These are phyloP conservation scores for Fusarium dimerum DNA, from an alignment of 2,329 filamentous ascomycete species.

Conservation along the genomic window DNA sequence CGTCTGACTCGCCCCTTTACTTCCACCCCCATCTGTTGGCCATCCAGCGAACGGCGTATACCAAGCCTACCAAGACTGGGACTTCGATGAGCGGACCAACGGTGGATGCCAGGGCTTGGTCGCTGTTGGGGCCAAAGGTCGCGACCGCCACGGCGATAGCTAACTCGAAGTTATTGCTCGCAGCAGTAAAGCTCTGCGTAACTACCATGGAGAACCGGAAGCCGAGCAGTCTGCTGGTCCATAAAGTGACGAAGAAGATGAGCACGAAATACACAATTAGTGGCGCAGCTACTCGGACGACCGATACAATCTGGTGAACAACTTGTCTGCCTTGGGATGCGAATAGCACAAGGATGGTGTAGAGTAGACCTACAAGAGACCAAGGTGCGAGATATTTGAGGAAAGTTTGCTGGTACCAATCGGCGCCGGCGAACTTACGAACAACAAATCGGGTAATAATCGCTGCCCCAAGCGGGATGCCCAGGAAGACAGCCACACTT, in stretches of 20 bases:
- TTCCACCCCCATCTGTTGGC: constrained; percentile 2
- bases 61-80: constrained; percentile 73
- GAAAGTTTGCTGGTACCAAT: constrained; percentile 68
- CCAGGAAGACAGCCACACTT: constrained; percentile 80
- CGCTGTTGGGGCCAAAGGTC: constrained; percentile 73
- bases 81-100: constrained; percentile 86
- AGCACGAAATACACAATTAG: constrained; percentile 72
- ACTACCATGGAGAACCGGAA: constrained; percentile 46
- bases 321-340: constrained; percentile 76
- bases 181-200: constrained; percentile 84
- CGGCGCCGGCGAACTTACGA: constrained; percentile 51
- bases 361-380: constrained; percentile 79
- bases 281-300: constrained; percentile 51
- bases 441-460: constrained; percentile 69
- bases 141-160: constrained; percentile 86
- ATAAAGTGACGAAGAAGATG: constrained; percentile 67
- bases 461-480: constrained; percentile 78
- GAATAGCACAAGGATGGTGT: constrained; percentile 84
- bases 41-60: constrained; percentile 69
- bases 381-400: constrained; percentile 67
- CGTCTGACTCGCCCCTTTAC: not conserved
- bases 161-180: constrained; percentile 90
- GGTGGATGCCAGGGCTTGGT: constrained; percentile 78
- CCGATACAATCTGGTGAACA: constrained; percentile 78
- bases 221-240: constrained; percentile 57